A percentile compares a stretch with the other conserved stretches of the same genome.
phyloP scores from a whole-genome alignment of 2,329 filamentous ascomycete genomes.

The Ceratocystis harringtonii region DNA sequence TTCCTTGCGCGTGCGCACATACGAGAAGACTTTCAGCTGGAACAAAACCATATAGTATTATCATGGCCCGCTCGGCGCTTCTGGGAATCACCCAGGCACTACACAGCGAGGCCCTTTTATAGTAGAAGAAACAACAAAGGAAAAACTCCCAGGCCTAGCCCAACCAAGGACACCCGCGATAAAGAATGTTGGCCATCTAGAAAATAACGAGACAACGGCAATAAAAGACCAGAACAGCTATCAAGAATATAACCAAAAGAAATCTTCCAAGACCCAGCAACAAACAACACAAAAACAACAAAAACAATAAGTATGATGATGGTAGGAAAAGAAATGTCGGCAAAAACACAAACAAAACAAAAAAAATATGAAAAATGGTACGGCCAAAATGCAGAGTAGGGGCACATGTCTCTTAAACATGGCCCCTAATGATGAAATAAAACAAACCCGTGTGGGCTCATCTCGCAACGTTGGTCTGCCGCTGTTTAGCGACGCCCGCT shows the following conservation, averaged over 20 bases:
- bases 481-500: neutral
- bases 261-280: neutral
- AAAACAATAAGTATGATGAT: neutral
- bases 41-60: too few species aligned
- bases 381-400: neutral
- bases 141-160: neutral
- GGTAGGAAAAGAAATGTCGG: neutral
- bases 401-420: neutral
- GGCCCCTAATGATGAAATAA: neutral
- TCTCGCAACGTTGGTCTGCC: neutral
- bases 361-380: slow-evolving; percentile 2
- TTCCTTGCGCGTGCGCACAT: too few species aligned
- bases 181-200: neutral
- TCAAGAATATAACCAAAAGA: slow-evolving; percentile 1
- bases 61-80: too few species aligned
- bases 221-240: neutral
- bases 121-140: neutral
- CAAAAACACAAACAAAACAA: neutral
- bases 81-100: too few species aligned
- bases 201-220: neutral
- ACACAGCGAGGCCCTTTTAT: neutral
- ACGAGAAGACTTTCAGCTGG: too few species aligned
- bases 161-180: neutral
- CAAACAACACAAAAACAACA: neutral
- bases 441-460: neutral